phyloP scores from a whole-genome alignment of 2,329 filamentous ascomycete species.

The Hirsutella minnesotensis region DNA sequence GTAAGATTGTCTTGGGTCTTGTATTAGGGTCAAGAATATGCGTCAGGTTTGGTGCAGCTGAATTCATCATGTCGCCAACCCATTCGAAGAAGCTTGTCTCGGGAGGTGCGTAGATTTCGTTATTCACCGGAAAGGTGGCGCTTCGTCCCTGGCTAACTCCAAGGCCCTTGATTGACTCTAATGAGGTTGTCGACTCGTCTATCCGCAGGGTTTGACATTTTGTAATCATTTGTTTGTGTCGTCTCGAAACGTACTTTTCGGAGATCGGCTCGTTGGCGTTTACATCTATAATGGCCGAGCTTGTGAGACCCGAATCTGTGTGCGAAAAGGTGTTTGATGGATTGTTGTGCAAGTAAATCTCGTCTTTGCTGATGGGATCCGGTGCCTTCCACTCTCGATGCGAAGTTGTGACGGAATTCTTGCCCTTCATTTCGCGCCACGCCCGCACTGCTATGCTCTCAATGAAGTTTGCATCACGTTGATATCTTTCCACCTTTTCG shows the following conservation, averaged over 20 bases:
- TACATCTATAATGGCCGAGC: no score
- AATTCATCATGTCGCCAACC: conserved; percentile 82
- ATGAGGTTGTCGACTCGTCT: background rate
- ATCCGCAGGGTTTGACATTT: background rate
- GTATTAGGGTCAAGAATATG: conserved; percentile 76
- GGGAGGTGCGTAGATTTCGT: conserved; percentile 7
- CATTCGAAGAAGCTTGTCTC: conserved; percentile 79
- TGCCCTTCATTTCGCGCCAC: conserved; percentile 78
- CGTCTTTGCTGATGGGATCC: no score
- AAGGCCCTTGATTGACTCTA: conserved; percentile 55
- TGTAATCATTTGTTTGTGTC: background rate
- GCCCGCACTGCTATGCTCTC: conserved; percentile 89
- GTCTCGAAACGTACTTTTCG: background rate
- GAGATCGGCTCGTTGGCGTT: background rate
- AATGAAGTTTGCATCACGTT: conserved; percentile 81
- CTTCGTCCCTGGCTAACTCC: background rate
- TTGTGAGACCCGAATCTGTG: no score
- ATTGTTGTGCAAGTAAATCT: no score
- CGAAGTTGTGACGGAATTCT: conserved; percentile 36
- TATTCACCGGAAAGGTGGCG: background rate
- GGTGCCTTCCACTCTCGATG: background rate
- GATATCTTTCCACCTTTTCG: conserved; percentile 85
- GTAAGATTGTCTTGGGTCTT: conserved; percentile 83
- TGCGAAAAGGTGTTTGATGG: conserved; percentile 32
- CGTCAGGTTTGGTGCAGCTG: conserved; percentile 67